These are phyloP conservation scores for Tinospora cordifolia DNA, from an alignment of 164 flowering plant genomes.

Conservation along the genomic window DNA sequence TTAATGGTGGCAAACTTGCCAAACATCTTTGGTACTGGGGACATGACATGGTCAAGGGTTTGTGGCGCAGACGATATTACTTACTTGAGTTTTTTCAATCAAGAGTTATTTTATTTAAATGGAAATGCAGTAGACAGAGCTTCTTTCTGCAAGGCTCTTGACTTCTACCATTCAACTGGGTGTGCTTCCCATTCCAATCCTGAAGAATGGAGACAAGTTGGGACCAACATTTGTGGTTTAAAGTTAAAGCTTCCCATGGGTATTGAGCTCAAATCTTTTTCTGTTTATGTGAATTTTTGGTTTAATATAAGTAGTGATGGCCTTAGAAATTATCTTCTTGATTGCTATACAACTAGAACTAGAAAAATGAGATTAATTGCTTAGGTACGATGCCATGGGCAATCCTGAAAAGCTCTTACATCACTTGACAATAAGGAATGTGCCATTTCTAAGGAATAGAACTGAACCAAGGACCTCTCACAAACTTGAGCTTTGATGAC, in stretches of 20 bases:
- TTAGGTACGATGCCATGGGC: too few species aligned
- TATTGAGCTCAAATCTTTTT: constrained; percentile 1
- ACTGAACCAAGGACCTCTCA: too few species aligned
- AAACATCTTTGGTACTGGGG: constrained; percentile 23
- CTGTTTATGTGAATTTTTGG: not conserved
- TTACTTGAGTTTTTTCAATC: constrained; percentile 22
- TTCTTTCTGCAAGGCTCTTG: constrained; percentile 38
- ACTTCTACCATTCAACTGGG: constrained; percentile 17
- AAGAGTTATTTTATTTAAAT: constrained; percentile 34
- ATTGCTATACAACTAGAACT: too few species aligned
- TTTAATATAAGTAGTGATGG: not conserved
- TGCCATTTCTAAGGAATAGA: too few species aligned
- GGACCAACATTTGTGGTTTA: constrained; percentile 24
- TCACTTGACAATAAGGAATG: too few species aligned
- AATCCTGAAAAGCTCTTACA: too few species aligned
- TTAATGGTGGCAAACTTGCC: constrained; percentile 27
- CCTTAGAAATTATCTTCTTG: not conserved
- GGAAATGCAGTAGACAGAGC: constrained; percentile 33
- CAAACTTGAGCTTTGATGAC: too few species aligned
- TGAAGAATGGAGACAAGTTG: constrained; percentile 16
- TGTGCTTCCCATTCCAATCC: constrained; percentile 21
- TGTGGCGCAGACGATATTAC: constrained; percentile 30
- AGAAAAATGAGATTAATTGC: too few species aligned
- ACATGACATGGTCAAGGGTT: constrained; percentile 19
- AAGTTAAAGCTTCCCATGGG: constrained; percentile 21